Conservation (phyloP, 2,329 filamentous ascomycete species). For the Xylaria sp. region DNA sequence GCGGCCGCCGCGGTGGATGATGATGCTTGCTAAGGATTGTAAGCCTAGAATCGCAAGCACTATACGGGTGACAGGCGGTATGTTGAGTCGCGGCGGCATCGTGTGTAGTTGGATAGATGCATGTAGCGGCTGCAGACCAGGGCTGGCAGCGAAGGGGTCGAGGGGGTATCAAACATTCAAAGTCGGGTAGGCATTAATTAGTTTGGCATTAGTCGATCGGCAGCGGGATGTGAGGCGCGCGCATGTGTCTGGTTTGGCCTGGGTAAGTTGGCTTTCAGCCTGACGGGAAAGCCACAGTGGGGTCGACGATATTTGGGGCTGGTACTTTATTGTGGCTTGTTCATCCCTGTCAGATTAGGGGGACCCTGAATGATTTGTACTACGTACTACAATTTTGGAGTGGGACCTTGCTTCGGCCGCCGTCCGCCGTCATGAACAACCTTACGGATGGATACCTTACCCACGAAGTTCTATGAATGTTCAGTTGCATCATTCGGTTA, state of each 20-base stretch:
- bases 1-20: conserved; percentile 70
- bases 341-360: neutral
- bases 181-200: conserved; percentile 11
- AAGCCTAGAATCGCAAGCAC: conserved; percentile 78
- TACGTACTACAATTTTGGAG: neutral
- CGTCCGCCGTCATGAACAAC: neutral
- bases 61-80: conserved; percentile 88
- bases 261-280: conserved; percentile 32
- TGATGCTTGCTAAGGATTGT: conserved; percentile 84
- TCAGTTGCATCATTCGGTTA: neutral
- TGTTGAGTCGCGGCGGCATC: conserved; percentile 87
- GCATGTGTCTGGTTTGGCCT: too few relatives aligned
- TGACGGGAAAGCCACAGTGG: conserved; percentile 27
- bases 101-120: conserved; percentile 42
- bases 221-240: conserved; percentile 22
- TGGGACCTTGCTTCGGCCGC: neutral
- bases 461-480: neutral
- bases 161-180: conserved; percentile 21
- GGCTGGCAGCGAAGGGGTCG: conserved; percentile 11
- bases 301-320: neutral
- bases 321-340: conserved; percentile 20
- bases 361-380: conserved; percentile 5
- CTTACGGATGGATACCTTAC: neutral
- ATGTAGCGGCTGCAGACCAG: conserved; percentile 32
- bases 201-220: conserved; percentile 22